These are phyloP conservation scores for Crithidia acanthocephali DNA, from an alignment of 208 protist species.

Conservation along the genomic window DNA sequence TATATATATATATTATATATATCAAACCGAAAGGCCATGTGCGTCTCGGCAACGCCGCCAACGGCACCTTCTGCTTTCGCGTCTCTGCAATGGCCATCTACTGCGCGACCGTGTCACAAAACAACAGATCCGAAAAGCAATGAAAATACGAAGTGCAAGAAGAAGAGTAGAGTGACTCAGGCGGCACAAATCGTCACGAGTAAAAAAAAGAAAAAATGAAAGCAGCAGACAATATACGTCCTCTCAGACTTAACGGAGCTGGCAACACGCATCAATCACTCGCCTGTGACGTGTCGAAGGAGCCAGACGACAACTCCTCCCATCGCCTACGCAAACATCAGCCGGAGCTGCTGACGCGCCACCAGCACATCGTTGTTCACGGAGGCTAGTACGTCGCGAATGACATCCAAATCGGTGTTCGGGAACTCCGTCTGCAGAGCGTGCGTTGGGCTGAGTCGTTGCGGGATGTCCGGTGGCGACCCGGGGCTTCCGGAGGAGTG, in stretches of 20 bases:
- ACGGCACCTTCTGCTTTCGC: too few relatives aligned
- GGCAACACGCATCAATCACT: too few relatives aligned
- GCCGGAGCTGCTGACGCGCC: conserved; percentile 55
- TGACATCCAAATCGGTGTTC: conserved; percentile 52
- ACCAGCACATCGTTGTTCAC: conserved; percentile 43
- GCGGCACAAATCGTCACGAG: neutral
- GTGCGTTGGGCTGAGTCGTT: conserved; percentile 36
- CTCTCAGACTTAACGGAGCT: too few relatives aligned
- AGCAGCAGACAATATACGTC: conserved; percentile 2
- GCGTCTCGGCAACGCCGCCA: too few relatives aligned
- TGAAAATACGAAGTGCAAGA: too few relatives aligned
- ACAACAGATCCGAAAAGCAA: too few relatives aligned
- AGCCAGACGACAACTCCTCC: neutral
- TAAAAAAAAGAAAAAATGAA: neutral
- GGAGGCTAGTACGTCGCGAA: conserved; percentile 56
- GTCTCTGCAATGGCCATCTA: too few relatives aligned
- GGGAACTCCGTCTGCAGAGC: conserved; percentile 63
- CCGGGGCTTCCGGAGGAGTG: neutral
- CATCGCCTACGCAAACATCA: conserved; percentile 49
- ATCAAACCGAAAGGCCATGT: too few relatives aligned
- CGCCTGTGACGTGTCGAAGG: too few relatives aligned
- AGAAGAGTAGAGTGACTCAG: neutral
- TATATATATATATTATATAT: too few relatives aligned
- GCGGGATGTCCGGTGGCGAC: conserved; percentile 34
- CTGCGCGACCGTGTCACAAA: too few relatives aligned